Evolutionary conservation across 768 basidiomycete genomes (phyloP), one percentile per base, ranked within the genome.

Genomic region (Neoboletus subvelutipes): DNA sequence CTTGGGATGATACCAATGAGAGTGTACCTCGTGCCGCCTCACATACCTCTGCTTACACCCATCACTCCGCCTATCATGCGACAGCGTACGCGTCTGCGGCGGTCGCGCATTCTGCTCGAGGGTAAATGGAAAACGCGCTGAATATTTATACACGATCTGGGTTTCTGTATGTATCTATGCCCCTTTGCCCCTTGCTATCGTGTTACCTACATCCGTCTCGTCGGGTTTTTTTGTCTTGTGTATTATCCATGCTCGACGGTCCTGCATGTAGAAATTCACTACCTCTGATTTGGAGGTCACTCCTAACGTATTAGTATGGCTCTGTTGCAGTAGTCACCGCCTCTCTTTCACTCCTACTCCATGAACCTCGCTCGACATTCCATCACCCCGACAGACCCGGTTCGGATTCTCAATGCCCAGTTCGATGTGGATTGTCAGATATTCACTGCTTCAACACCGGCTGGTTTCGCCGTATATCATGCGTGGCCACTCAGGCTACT

Each of bases 311-410:
- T 24, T 45, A 61, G 66, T 57, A 72, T 63, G 64, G 52, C 66
- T 61, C 56, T 46, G 58, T 45, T 59, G 50, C 36, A 22, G 54
- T 45, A 54, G 47, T 22, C 46, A 33, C 31, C 58, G 45, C 41
- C 59, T 26, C 36, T 26, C 31, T 58, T 66, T 59, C 56, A 54
- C 55, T 33, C 61, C 45, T 55, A 64, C 75, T 40, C 76, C 76
- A 94, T 94, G 91, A 92, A 94, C 79, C 79, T 93, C 68, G 90
- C 86, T 65, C 85, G 92, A 67, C 88, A 91, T 71, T 85, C 87
- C 37, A 92, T 94, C 75, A 84, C 87, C 58, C 76, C 90, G 24
- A 87, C 90, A 39, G 79, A 76, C 56, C 90, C 90, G 3, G 79
- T 90, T 54, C 83, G 86, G 64, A 83, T 94, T 64, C 79, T 87